Conservation (phyloP, 106 monocot genomes). For the Ottelia alismoides region DNA sequence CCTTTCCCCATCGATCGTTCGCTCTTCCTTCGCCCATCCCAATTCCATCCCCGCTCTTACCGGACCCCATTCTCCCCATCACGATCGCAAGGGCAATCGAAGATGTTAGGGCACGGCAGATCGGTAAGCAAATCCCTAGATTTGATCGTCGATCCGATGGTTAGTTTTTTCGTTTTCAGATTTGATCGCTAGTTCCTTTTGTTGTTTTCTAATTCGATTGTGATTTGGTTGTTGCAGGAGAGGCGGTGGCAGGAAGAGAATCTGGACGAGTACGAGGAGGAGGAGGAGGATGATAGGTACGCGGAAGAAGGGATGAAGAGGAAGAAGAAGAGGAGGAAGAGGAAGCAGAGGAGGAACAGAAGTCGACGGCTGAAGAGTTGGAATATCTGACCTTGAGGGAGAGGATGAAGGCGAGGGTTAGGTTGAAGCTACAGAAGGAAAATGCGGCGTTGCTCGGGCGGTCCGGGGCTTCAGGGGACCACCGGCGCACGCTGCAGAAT, state of each 20-base stretch:
- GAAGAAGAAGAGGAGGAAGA: no score
- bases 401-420: slow-evolving; percentile 19
- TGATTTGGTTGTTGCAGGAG: background rate
- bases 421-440: slow-evolving; percentile 27
- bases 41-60: no score
- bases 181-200: background rate
- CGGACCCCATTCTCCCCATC: no score
- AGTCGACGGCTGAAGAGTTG: slow-evolving; percentile 24
- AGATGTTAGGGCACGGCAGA: background rate
- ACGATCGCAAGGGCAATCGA: no score
- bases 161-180: background rate
- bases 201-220: background rate
- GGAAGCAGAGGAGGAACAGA: slow-evolving; percentile 14
- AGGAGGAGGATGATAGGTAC: slow-evolving; percentile 16
- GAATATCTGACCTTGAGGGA: slow-evolving; percentile 35
- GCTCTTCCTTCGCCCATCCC: no score
- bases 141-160: no score
- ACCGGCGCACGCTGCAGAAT: background rate
- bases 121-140: background rate
- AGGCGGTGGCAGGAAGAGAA: slow-evolving; percentile 6
- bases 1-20: no score
- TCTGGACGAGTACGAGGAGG: slow-evolving; percentile 15
- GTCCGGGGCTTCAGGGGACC: background rate
- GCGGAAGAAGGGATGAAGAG: slow-evolving; percentile 15
- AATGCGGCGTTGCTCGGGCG: slow-evolving; percentile 6